Evolutionary conservation across 1,139 yeast species (phyloP), one percentile per base, ranked within the genome.

Genomic region (Lodderomyces orthopsilosis): DNA sequence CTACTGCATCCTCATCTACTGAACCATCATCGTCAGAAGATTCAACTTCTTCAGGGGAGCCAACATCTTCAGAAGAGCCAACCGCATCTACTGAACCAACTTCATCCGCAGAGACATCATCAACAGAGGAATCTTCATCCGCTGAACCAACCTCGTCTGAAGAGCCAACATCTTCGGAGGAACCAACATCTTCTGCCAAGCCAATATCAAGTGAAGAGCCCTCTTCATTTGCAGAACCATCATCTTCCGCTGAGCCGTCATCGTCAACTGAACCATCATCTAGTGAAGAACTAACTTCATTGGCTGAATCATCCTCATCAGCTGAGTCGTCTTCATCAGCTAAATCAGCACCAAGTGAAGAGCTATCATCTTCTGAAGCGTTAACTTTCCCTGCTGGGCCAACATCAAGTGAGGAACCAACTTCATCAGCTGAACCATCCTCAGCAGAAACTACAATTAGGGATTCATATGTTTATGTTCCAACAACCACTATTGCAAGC

Each of bases 401-500:
- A 24, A 24, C 27, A n/a, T n/a, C n/a, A n/a, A n/a, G n/a, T n/a
- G n/a, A n/a, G 10, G 27, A 24, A 24, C n/a, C 10, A 27, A 4
- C 32, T n/a, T 5, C 32, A 5, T 4, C 32, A 4, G 17, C 15
- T 5, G 6, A n/a, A 13, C 17, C 32, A n/a, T 27, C 17, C 6
- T 27, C 32, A 27, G 4, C 32, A 27, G 27, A 37, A 19, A 41
- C 37, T 38, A 35, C 48, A 26, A 27, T 43, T 18, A 23, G 42
- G n/a, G 18, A 44, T 28, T 18, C 40, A 27, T 22, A 46, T 18
- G 17, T 8, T 24, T 6, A 24, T 8, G 27, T 5, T 5, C 8
- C 41, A 37, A 35, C 41, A 40, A 24, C 43, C 26, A 65, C 76
- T 47, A 55, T 49, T 38, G 42, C 50, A 18, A 46, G 42, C 27